These are phyloP conservation scores for Melaleuca quinquenervia DNA, from an alignment of 345 rosid species.

Conservation along the genomic window DNA sequence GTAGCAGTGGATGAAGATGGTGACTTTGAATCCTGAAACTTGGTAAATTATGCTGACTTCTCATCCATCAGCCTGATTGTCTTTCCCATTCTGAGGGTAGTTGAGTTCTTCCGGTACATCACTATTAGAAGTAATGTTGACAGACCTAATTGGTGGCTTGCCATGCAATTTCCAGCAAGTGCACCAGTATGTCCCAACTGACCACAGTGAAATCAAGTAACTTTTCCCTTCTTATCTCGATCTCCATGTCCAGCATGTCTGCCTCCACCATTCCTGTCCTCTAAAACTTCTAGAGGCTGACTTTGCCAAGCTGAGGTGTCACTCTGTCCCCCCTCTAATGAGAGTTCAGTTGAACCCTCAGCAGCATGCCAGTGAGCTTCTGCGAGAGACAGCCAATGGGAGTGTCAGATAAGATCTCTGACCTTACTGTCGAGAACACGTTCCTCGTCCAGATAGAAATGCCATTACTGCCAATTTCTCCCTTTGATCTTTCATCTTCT, in stretches of 20 bases:
- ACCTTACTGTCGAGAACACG: not conserved
- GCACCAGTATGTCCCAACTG: not conserved
- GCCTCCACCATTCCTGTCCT: not conserved
- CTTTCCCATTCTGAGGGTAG: not conserved
- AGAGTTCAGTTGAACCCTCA: not conserved
- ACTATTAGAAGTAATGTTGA: not conserved
- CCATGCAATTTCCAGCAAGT: not conserved
- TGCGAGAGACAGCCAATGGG: not conserved
- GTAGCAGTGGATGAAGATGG: not conserved
- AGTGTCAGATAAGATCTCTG: not conserved
- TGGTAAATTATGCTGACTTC: not conserved
- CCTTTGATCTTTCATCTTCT: not conserved
- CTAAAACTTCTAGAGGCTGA: not conserved
- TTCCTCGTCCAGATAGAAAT: not conserved
- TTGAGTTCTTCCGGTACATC: not conserved
- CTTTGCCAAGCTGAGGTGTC: not conserved
- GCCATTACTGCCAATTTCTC: not conserved
- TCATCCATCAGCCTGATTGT: not conserved
- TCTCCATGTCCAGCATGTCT: not conserved
- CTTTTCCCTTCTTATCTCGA: not conserved
- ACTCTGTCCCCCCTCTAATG: not conserved
- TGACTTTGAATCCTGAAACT: not conserved
- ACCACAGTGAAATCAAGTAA: not conserved
- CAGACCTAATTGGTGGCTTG: not conserved
- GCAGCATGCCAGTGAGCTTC: not conserved